Conservation (phyloP, 352 stramenopile species). For the Pythium aquatile region DNA sequence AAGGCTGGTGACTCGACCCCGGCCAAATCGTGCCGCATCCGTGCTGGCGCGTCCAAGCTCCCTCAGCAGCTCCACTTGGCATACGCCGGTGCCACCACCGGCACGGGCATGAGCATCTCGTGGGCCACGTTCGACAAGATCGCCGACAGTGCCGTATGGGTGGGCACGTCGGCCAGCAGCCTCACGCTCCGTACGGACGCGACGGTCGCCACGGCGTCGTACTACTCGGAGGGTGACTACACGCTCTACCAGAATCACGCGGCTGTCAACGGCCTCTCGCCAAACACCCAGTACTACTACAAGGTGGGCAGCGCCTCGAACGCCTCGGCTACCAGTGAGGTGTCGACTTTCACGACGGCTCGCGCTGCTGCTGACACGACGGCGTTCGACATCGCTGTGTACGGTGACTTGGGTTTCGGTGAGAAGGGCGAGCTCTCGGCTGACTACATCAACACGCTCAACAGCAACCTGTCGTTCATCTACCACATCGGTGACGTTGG, state of each 20-base stretch:
- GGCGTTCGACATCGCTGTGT: constrained; percentile 21
- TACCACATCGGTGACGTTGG: constrained; percentile 42
- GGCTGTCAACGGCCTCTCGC: constrained; percentile 21
- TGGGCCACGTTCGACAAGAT: constrained; percentile 28
- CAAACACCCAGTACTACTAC: constrained; percentile 31
- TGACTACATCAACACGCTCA: constrained; percentile 23
- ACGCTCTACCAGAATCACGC: constrained; percentile 27
- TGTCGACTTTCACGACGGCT: constrained; percentile 25
- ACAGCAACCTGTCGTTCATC: constrained; percentile 20
- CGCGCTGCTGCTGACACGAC: constrained; percentile 7
- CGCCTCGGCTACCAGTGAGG: constrained; percentile 2
- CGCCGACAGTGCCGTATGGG: constrained; percentile 21
- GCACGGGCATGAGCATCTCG: constrained; percentile 32
- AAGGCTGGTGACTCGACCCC: constrained; percentile 19
- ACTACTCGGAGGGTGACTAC: constrained; percentile 27
- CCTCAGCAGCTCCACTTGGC: constrained; percentile 35
- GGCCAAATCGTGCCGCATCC: constrained; percentile 14
- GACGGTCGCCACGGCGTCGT: constrained; percentile 10
- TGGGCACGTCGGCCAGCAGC: not conserved
- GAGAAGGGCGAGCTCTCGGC: constrained; percentile 17
- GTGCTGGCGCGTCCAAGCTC: not conserved
- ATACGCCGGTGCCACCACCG: constrained; percentile 26
- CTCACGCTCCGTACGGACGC: constrained; percentile 8
- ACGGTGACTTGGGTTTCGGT: constrained; percentile 29
- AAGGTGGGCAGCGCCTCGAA: constrained; percentile 16